These are phyloP conservation scores for Barnettozyma populi DNA, from an alignment of 805 yeast species.

Conservation along the genomic window DNA sequence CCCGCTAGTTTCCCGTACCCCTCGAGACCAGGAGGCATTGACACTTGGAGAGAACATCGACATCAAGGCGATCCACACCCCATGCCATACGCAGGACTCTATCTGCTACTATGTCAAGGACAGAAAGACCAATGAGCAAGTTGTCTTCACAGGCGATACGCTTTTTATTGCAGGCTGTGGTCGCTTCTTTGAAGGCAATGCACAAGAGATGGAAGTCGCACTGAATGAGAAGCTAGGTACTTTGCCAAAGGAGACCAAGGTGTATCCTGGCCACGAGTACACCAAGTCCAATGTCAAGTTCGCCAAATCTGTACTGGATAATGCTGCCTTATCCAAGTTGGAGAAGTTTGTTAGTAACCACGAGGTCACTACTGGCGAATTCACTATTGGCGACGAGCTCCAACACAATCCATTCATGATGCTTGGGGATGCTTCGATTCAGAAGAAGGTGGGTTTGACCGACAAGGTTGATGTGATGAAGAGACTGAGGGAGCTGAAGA, in stretches of 20 bases:
- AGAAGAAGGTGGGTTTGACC: conserved; percentile 48
- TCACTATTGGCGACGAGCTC: conserved; percentile 80
- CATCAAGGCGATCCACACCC: conserved; percentile 84
- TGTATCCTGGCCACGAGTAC: conserved; percentile 96
- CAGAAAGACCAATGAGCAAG: conserved; percentile 49
- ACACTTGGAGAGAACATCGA: conserved; percentile 59
- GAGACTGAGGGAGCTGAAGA: conserved; percentile 70
- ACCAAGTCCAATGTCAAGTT: conserved; percentile 78
- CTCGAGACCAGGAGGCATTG: conserved; percentile 55
- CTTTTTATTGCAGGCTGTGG: conserved; percentile 94
- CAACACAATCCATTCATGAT: conserved; percentile 88
- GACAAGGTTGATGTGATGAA: conserved; percentile 60
- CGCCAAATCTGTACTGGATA: conserved; percentile 49
- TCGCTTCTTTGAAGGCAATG: conserved; percentile 89
- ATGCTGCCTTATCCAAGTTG: conserved; percentile 46
- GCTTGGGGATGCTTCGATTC: conserved; percentile 56
- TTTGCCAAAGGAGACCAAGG: conserved; percentile 65
- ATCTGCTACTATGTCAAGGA: conserved; percentile 81
- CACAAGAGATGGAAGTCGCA: conserved; percentile 71
- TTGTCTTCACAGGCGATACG: conserved; percentile 94
- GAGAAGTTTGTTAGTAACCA: conserved; percentile 44
- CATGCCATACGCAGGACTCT: conserved; percentile 97
- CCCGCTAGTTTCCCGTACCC: conserved; percentile 66
- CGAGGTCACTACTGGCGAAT: conserved; percentile 79
- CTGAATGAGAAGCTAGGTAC: conserved; percentile 52